These are phyloP conservation scores for Teratosphaeria epicoccoides DNA, from an alignment of 2,329 filamentous ascomycete species.

Conservation along the genomic window DNA sequence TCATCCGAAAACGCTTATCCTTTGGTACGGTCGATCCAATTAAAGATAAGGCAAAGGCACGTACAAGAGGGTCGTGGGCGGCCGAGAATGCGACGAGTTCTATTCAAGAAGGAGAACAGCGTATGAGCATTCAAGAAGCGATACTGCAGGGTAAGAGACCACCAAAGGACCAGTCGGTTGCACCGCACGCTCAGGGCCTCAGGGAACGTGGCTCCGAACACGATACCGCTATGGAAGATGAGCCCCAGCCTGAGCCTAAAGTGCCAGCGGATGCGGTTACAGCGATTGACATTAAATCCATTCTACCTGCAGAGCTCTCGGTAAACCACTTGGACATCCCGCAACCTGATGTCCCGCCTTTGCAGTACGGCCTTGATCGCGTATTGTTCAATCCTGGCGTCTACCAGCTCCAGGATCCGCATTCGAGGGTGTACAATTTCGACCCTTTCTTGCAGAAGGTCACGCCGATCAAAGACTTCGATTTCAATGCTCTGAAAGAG, in stretches of 20 bases:
- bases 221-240: neutral
- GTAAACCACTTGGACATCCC: slow-evolving; percentile 1
- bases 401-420: slow-evolving; percentile 79
- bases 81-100: too few relatives aligned
- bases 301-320: slow-evolving; percentile 8
- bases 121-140: neutral
- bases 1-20: neutral
- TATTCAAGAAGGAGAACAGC: neutral
- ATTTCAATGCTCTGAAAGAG: slow-evolving; percentile 73
- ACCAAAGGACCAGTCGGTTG: neutral
- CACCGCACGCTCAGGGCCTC: neutral
- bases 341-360: slow-evolving; percentile 46
- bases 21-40: too few relatives aligned
- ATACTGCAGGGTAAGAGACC: neutral
- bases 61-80: too few relatives aligned
- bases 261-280: neutral
- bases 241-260: neutral
- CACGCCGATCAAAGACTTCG: slow-evolving; percentile 87
- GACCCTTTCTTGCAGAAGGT: slow-evolving; percentile 88
- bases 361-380: slow-evolving; percentile 68
- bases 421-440: slow-evolving; percentile 87
- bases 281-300: slow-evolving; percentile 2
- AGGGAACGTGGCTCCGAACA: neutral
- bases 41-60: too few relatives aligned
- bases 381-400: slow-evolving; percentile 95